These are phyloP conservation scores for Exophiala aquamarina DNA, from an alignment of 2,329 filamentous ascomycete genomes.

Conservation along the genomic window DNA sequence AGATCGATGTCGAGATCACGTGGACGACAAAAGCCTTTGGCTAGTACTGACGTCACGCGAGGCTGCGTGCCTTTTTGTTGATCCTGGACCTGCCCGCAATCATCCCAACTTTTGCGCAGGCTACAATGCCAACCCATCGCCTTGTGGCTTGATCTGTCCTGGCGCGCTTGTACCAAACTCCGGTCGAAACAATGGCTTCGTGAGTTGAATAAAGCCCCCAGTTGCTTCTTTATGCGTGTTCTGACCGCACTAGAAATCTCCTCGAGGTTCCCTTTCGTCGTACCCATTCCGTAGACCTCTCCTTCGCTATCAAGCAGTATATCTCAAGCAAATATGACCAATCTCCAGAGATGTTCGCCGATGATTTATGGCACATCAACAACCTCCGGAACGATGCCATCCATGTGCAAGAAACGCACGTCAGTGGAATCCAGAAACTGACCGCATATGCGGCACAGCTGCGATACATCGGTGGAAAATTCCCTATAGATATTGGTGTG, in stretches of 20 bases:
- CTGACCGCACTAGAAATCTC: conserved; percentile 39
- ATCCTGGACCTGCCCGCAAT: too few relatives aligned
- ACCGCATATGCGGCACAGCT: conserved; percentile 89
- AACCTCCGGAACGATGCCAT: conserved; percentile 80
- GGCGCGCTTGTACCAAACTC: too few relatives aligned
- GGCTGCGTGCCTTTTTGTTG: neutral
- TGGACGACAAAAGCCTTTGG: too few relatives aligned
- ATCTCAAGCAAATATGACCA: conserved; percentile 99
- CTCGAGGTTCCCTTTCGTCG: conserved; percentile 85
- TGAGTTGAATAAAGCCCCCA: conserved; percentile 10
- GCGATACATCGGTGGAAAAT: conserved; percentile 90
- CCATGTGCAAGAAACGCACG: conserved; percentile 82
- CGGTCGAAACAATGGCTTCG: conserved; percentile 17
- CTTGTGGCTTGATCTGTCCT: too few relatives aligned
- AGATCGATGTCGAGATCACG: too few relatives aligned
- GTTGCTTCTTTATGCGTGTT: neutral
- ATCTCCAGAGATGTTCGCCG: conserved; percentile 92
- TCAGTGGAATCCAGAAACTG: conserved; percentile 83
- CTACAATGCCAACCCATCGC: too few relatives aligned
- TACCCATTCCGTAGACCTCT: conserved; percentile 75
- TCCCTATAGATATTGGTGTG: conserved; percentile 84
- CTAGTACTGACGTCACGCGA: conserved; percentile 1
- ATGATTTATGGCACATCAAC: conserved; percentile 86
- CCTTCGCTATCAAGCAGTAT: conserved; percentile 84
- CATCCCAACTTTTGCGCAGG: too few relatives aligned